Evolutionary conservation across 1,139 yeast genomes (phyloP).

Genomic region (Zygoascus meyerae): DNA sequence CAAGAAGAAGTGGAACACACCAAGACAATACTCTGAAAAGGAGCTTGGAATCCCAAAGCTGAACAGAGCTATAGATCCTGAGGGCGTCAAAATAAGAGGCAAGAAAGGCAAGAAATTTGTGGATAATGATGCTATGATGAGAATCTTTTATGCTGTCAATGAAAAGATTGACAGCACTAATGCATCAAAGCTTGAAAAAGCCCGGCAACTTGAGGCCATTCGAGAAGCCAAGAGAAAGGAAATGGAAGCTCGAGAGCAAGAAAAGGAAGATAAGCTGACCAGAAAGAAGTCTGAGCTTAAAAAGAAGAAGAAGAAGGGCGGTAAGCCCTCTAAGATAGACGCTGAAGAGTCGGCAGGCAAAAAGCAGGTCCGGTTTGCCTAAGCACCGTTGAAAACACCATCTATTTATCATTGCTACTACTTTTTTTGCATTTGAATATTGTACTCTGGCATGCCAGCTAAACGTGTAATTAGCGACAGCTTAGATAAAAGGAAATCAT

Average conservation of each 20-base stretch:
- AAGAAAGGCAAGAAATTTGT: conserved; percentile 86
- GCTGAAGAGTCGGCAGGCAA: conserved; percentile 10
- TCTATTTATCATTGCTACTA: too few relatives aligned
- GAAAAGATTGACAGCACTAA: conserved; percentile 76
- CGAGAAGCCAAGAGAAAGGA: conserved; percentile 83
- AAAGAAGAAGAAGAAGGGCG: conserved; percentile 37
- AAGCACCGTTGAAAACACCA: background rate
- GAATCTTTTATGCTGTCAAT: conserved; percentile 74
- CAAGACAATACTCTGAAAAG: conserved; percentile 59
- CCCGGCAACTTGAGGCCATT: conserved; percentile 82
- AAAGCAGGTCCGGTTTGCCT: conserved; percentile 26
- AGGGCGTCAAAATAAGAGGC: conserved; percentile 68
- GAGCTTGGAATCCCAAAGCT: conserved; percentile 73
- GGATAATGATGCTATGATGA: conserved; percentile 61
- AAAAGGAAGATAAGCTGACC: conserved; percentile 62
- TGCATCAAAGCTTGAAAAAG: conserved; percentile 85
- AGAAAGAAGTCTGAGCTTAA: conserved; percentile 73
- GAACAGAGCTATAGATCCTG: conserved; percentile 81
- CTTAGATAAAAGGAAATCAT: too few relatives aligned
- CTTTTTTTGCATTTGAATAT: too few relatives aligned
- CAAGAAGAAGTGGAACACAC: conserved; percentile 40
- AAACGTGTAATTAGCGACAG: too few relatives aligned
- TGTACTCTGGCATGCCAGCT: too few relatives aligned
- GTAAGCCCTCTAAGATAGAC: conserved; percentile 12
- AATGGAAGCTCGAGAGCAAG: conserved; percentile 74